Evolutionary conservation across 345 rosid species (phyloP), one percentile per base, ranked within the genome.

Genomic region (Aquilaria yunnanensis): DNA sequence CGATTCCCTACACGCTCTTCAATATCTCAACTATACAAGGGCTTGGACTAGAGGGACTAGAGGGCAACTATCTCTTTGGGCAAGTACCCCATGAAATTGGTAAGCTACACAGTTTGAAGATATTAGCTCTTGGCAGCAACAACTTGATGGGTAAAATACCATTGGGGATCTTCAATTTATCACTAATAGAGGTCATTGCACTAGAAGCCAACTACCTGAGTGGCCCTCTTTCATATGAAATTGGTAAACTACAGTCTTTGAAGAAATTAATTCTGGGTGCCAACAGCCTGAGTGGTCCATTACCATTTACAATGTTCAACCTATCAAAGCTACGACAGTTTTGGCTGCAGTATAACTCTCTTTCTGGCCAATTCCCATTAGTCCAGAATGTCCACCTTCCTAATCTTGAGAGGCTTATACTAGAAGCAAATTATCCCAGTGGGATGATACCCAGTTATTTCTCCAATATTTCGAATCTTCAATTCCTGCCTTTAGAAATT

Each of bases 331-430:
- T 16, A 16, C 16, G 16, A 16, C 16, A 16, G 16, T 16, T 16
- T 16, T 16, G 16, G 16, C 32, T 67, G 9, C 1, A 11, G 0
- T 0, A 0, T 1, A 73, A 73, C 46, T 68, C 51, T 1, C 60
- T 73, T 33, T 59, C 53, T 37, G 76, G 76, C 32, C 51, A n/a
- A 47, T n/a, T 72, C 34, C 69, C 69, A 16, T 16, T 16, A 16
- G 16, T 16, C 16, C 16, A 16, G 16, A 16, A 16, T 16, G 16
- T 16, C 16, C 16, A 16, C 16, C 16, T 16, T 16, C 16, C 16
- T 16, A 16, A 16, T 16, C 16, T 16, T 16, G 16, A 16, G 16
- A 16, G 16, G 16, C 16, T 16, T 16, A 16, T 16, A 16, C 16
- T 16, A 16, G 16, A 16, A 16, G 16, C 16, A 16, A 16, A 16